Evolutionary conservation across 2,329 filamentous ascomycete species (phyloP).

Genomic region (Talaromyces sp.): DNA sequence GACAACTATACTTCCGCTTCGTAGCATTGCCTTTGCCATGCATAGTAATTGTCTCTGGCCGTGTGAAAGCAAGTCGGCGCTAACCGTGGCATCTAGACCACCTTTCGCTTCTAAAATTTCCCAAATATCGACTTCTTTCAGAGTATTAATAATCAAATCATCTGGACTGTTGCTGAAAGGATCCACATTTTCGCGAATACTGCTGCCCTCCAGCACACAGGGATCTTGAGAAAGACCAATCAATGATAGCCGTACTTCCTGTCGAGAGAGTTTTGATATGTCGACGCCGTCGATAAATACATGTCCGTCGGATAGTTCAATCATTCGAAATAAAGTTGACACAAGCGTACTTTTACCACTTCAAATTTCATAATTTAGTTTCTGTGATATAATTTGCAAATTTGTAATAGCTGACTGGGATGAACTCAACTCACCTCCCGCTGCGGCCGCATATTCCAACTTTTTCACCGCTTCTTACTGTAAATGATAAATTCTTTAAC

Average conservation of each 20-base stretch:
- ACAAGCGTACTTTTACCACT: conserved; percentile 71
- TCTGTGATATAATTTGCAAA: conserved; percentile 24
- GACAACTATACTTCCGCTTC: conserved; percentile 67
- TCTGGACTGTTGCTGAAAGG: conserved; percentile 69
- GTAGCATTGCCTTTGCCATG: conserved; percentile 66
- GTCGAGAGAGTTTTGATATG: conserved; percentile 65
- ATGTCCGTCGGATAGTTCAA: conserved; percentile 62
- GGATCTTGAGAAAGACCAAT: conserved; percentile 82
- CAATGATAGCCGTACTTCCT: conserved; percentile 65
- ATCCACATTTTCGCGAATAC: conserved; percentile 70
- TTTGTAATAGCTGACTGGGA: conserved; percentile 57
- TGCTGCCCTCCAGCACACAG: conserved; percentile 70
- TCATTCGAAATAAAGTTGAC: conserved; percentile 70
- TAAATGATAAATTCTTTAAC: conserved; percentile 43
- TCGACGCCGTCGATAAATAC: conserved; percentile 71
- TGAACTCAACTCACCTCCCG: conserved; percentile 69
- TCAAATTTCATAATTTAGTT: neutral
- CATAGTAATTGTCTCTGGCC: conserved; percentile 73
- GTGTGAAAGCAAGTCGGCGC: conserved; percentile 68
- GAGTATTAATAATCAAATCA: conserved; percentile 62
- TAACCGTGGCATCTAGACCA: conserved; percentile 39
- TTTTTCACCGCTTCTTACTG: conserved; percentile 60
- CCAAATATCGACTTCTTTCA: conserved; percentile 66
- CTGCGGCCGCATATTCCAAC: conserved; percentile 75
- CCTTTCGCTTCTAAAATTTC: conserved; percentile 33